phyloP scores from a whole-genome alignment of 2,329 filamentous ascomycete species.

The Sporothrix curviconia region DNA sequence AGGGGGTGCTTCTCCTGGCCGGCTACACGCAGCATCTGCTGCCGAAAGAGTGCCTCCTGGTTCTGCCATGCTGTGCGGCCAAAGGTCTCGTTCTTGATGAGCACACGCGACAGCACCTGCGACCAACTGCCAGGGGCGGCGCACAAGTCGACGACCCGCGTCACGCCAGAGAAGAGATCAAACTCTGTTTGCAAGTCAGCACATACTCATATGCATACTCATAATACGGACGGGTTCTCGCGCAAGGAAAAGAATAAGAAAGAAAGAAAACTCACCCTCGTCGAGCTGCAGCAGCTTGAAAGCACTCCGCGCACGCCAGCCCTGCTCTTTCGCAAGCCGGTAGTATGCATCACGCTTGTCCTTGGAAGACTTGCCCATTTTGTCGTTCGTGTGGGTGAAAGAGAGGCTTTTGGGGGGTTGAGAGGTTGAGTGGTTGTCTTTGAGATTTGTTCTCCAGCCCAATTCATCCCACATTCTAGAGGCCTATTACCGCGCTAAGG shows the following conservation, averaged over 20 bases:
- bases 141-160: slow-evolving; percentile 89
- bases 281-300: slow-evolving; percentile 97
- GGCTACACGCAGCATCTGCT: slow-evolving; percentile 50
- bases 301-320: slow-evolving; percentile 91
- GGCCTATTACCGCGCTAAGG: no score
- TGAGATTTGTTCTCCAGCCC: neutral
- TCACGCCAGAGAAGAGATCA: slow-evolving; percentile 84
- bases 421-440: neutral
- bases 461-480: no score
- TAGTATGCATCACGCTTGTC: slow-evolving; percentile 99
- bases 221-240: no score
- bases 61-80: slow-evolving; percentile 83
- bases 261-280: slow-evolving; percentile 46
- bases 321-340: slow-evolving; percentile 94
- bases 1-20: no score
- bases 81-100: slow-evolving; percentile 91
- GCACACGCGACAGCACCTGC: slow-evolving; percentile 84
- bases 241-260: neutral
- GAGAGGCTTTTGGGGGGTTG: neutral
- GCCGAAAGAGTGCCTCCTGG: slow-evolving; percentile 60
- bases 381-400: neutral
- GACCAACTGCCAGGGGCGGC: slow-evolving; percentile 96
- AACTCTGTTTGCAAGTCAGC: slow-evolving; percentile 56
- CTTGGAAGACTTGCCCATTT: slow-evolving; percentile 91
- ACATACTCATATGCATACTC: neutral